Conservation (phyloP, 202 grass and related monocot genomes). For the Schoenoplectus tabernaemontani region DNA sequence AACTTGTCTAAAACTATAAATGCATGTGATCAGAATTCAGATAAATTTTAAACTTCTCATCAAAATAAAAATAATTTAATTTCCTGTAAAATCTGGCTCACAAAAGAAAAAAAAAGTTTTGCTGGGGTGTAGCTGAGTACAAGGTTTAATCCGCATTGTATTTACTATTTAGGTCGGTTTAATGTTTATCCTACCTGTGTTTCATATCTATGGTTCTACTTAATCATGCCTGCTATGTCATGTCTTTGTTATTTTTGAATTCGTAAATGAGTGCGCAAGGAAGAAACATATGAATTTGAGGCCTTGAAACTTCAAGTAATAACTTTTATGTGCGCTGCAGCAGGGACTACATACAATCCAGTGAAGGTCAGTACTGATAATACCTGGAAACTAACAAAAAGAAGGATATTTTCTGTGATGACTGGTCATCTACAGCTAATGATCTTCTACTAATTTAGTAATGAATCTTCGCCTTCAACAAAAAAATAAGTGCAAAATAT, state of each 20-base stretch:
- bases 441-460: background rate
- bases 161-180: too few species aligned
- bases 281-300: background rate
- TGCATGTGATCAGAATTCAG: too few species aligned
- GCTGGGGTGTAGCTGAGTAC: too few species aligned
- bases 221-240: background rate
- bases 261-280: background rate
- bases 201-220: background rate
- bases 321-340: background rate
- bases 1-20: too few species aligned
- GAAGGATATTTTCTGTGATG: background rate
- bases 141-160: too few species aligned
- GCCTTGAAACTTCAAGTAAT: background rate
- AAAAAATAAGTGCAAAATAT: background rate
- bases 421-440: background rate
- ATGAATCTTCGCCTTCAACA: background rate
- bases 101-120: too few species aligned
- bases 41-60: too few species aligned
- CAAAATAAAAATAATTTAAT: too few species aligned
- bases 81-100: too few species aligned
- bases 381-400: background rate
- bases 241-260: background rate
- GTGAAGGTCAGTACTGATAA: background rate
- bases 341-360: background rate
- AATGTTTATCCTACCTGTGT: too few species aligned